Evolutionary conservation across 2,329 filamentous ascomycete genomes (phyloP), one percentile per base, ranked within the genome.

Genomic region (Diaporthe amygdali): DNA sequence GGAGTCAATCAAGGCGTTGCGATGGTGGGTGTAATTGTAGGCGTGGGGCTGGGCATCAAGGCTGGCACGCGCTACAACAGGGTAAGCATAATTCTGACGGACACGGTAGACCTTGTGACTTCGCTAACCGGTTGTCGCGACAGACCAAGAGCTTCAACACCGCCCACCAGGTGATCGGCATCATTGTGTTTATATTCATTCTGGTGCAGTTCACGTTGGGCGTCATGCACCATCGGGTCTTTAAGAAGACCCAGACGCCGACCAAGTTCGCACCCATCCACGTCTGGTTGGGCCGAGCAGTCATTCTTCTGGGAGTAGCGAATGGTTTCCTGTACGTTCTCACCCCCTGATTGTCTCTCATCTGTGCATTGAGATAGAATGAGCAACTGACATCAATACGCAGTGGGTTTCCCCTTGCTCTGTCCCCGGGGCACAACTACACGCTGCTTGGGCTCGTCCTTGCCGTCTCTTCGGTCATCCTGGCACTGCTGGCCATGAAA

Each of bases 131-230:
- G 44, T 37, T 9, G 34, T 2, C 14, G 7, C 37, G 9, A 61
- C 71, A 90, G 86, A 88, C 88, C 22, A 87, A 84, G 63, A 79
- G 80, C 12, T 88, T 89, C 78, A 84, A 83, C 54, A 84, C 84
- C 1, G 79, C 83, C 10, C 90, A 92, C 75, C 89, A 91, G 76
- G 82, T 91, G 63, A 80, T 92, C 70, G 90, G 90, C 10, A 82
- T 89, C 70, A 76, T 91, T 20, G 80, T 90, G 47, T 81, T 89
- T 55, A 79, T 84, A 52, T 83, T 87, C 63, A 79, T 90, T 66
- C 77, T 91, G 20, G 80, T 76, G 6, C 88, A 91, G 75, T 86
- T 89, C 71, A 78, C 81, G 2, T 77, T 91, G 17, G 90, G 90
- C 34, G 82, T 87, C 73, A 74, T 89, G 69, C 87, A 91, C 74